phyloP scores from a whole-genome alignment of 73 alveolate genomes.

The Paramecium caudatum region DNA sequence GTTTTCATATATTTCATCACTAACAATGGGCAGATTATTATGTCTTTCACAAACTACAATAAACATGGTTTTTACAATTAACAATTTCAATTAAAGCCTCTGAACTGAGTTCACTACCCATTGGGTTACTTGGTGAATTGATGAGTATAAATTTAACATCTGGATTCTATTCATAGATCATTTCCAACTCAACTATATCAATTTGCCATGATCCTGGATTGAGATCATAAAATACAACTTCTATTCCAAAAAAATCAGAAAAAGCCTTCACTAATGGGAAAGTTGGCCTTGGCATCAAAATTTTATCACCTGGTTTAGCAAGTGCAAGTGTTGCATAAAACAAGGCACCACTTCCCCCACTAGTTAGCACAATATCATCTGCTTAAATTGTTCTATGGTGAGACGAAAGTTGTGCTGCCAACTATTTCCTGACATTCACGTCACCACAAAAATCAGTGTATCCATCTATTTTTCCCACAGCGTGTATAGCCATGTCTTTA shows the following conservation, averaged over 20 bases:
- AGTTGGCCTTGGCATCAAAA: constrained; percentile 73
- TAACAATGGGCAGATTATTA: constrained; percentile 65
- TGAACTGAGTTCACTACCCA: constrained; percentile 48
- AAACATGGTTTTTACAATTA: not conserved
- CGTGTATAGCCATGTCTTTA: constrained; percentile 38
- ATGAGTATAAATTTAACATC: constrained; percentile 37
- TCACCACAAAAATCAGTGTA: constrained; percentile 73
- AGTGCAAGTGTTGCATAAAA: constrained; percentile 63
- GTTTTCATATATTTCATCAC: constrained; percentile 74
- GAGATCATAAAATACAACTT: constrained; percentile 66
- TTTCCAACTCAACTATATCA: constrained; percentile 62
- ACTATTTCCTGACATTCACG: constrained; percentile 1
- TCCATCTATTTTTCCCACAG: constrained; percentile 77
- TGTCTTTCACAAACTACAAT: constrained; percentile 70
- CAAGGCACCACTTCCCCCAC: constrained; percentile 72
- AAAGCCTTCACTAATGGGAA: constrained; percentile 70
- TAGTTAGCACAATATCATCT: constrained; percentile 65
- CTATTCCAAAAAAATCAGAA: constrained; percentile 67
- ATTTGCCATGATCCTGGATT: constrained; percentile 73
- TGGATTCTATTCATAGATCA: constrained; percentile 28
- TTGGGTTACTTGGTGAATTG: constrained; percentile 61
- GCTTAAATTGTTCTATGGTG: constrained; percentile 9
- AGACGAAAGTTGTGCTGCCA: constrained; percentile 50
- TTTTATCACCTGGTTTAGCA: constrained; percentile 68
- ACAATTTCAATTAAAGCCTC: not conserved